phyloP scores from a whole-genome alignment of 768 basidiomycete species.

The Phylloporus arenicola region DNA sequence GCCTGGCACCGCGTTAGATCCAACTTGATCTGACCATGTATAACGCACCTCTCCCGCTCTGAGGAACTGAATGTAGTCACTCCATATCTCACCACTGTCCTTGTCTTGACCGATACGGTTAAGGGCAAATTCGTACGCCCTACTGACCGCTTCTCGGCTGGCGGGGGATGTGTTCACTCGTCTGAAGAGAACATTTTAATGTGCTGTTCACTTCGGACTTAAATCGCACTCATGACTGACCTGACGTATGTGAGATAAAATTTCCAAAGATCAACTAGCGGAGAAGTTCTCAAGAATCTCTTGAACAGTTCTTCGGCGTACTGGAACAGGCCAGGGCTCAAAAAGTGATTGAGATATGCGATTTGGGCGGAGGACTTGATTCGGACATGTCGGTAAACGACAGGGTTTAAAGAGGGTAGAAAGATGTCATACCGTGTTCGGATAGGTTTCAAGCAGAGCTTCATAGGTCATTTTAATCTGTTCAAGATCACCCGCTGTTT shows the following conservation, averaged over 20 bases:
- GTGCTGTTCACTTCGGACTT: slow-evolving; percentile 2
- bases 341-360: slow-evolving; percentile 73
- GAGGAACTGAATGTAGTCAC: slow-evolving; percentile 88
- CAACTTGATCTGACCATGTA: background rate
- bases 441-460: slow-evolving; percentile 76
- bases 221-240: slow-evolving; percentile 37
- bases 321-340: slow-evolving; percentile 59
- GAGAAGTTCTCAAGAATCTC: slow-evolving; percentile 76
- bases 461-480: slow-evolving; percentile 81
- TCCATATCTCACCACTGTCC: slow-evolving; percentile 90
- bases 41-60: slow-evolving; percentile 66
- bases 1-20: slow-evolving; percentile 36
- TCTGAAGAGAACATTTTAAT: slow-evolving; percentile 34
- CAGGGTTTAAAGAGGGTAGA: slow-evolving; percentile 20
- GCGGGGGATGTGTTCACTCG: slow-evolving; percentile 62
- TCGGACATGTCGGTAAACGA: slow-evolving; percentile 21
- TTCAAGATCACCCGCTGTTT: slow-evolving; percentile 70
- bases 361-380: slow-evolving; percentile 76
- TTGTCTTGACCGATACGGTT: slow-evolving; percentile 88
- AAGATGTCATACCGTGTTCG: slow-evolving; percentile 75
- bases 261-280: slow-evolving; percentile 87
- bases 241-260: slow-evolving; percentile 94
- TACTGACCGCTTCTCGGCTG: slow-evolving; percentile 72
- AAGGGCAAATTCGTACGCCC: slow-evolving; percentile 92
- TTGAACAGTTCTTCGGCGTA: slow-evolving; percentile 88